Evolutionary conservation across 179 eudicot species (phyloP), one percentile per base, ranked within the genome.

Genomic region (Dionaea muscipula): DNA sequence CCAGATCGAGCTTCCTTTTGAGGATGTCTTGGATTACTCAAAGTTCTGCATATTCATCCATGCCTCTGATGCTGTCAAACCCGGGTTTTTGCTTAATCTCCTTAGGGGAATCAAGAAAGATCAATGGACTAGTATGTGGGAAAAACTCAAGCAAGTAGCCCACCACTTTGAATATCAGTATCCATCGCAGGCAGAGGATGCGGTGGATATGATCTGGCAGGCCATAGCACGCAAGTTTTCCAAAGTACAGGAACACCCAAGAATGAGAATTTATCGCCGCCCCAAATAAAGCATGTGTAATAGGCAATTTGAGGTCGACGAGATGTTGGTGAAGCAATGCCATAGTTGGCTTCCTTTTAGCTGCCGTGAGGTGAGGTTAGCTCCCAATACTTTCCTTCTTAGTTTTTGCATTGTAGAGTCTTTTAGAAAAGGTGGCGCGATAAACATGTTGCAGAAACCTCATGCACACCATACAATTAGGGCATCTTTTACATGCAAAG

Each of bases 121-220:
- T 18, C 71, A 84, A 55, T 91, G 98, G 98, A 82, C 79, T 21
- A 66, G 62, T 64, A 91, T 82, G 98, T 91, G 98, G 98, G 72
- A 68, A 43, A 77, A 66, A 62, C 78, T 91, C 53, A 91, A 88
- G 79, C 74, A 77, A 48, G 68, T 80, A 23, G 70, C 73, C 27
- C 64, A 51, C 40, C 89, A 87, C 62, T 87, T 81, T 53, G 98
- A 87, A 65, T 91, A 77, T 61, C 94, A 72, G 72, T 81, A 67
- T 69, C 98, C 96, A 2, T 84, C 96, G 6, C 71, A 52, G 38
- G 70, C 78, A 24, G 78, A 63, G 19, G 96, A 91, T 63, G 96
- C 96, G 24, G 93, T 91, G 55, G 81, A 87, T 74, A 87, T 91
- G 98, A 87, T 84, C 48, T 91, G 98, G 98, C 74, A 79, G 75